Conservation (phyloP, 2,329 filamentous ascomycete genomes). For the Alternaria gansuensis region DNA sequence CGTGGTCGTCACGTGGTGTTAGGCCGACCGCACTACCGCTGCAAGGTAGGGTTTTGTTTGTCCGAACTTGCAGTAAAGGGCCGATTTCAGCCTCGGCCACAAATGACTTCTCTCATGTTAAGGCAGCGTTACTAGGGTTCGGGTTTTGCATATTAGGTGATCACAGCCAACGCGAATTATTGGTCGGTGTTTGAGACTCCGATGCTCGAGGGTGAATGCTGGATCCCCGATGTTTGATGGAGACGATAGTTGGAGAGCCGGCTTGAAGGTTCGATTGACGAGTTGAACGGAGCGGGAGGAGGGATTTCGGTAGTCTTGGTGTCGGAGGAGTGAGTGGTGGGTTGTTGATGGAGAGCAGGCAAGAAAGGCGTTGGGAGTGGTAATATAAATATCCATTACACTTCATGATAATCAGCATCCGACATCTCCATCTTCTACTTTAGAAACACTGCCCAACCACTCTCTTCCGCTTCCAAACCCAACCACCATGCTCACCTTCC, state of each 20-base stretch:
- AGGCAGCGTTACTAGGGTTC: not conserved
- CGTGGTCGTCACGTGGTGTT: not conserved
- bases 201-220: not conserved
- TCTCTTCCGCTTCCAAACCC: not conserved
- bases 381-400: not conserved
- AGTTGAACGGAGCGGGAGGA: not conserved
- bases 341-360: not conserved
- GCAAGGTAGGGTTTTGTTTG: not conserved
- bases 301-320: not conserved
- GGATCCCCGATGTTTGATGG: not conserved
- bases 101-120: not conserved
- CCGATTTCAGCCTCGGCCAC: not conserved
- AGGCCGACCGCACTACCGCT: not conserved
- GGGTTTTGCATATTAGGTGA: not conserved
- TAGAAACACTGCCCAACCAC: no score
- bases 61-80: not conserved
- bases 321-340: not conserved
- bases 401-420: not conserved
- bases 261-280: not conserved
- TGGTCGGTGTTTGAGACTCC: not conserved
- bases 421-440: not conserved
- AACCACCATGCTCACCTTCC: slow-evolving; percentile 5
- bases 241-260: not conserved
- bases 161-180: not conserved
- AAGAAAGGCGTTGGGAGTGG: not conserved